Conservation (phyloP, 306 rosid genomes). For the Acacia acuminata region DNA sequence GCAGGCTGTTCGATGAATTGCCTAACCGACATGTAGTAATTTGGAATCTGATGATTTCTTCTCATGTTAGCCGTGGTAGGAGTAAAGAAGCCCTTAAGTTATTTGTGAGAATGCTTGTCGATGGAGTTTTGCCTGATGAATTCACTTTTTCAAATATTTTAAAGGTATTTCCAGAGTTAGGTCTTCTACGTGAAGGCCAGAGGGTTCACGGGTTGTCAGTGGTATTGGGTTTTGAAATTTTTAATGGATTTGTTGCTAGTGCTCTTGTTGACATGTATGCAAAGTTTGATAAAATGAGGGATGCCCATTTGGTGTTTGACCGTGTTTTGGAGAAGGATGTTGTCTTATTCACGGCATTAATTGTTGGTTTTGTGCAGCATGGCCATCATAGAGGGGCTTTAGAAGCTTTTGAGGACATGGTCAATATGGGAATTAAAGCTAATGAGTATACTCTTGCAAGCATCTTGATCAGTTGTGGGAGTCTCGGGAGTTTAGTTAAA, state of each 20-base stretch:
- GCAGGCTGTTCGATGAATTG: constrained; percentile 62
- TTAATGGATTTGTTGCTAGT: constrained; percentile 59
- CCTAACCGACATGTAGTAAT: constrained; percentile 49
- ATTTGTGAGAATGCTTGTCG: constrained; percentile 49
- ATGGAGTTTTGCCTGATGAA: constrained; percentile 64
- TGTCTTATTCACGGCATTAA: constrained; percentile 64
- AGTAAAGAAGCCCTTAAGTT: constrained; percentile 52
- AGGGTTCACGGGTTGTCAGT: constrained; percentile 68
- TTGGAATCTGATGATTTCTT: constrained; percentile 66
- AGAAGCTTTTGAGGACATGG: constrained; percentile 50
- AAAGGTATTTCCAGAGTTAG: constrained; percentile 60
- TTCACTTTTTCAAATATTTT: constrained; percentile 61
- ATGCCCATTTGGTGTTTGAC: constrained; percentile 50
- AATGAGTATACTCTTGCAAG: constrained; percentile 67
- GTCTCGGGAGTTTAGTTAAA: constrained; percentile 45
- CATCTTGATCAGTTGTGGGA: constrained; percentile 57
- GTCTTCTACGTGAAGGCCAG: constrained; percentile 39
- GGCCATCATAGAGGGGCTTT: constrained; percentile 56
- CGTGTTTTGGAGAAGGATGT: constrained; percentile 70
- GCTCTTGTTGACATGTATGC: constrained; percentile 69
- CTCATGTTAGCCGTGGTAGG: constrained; percentile 39
- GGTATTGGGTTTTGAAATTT: constrained; percentile 66
- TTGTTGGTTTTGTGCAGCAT: constrained; percentile 63
- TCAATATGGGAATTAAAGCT: constrained; percentile 48
- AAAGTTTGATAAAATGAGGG: constrained; percentile 57